phyloP scores from a whole-genome alignment of 2,329 filamentous ascomycete genomes.

The Colletotrichum paranaense region DNA sequence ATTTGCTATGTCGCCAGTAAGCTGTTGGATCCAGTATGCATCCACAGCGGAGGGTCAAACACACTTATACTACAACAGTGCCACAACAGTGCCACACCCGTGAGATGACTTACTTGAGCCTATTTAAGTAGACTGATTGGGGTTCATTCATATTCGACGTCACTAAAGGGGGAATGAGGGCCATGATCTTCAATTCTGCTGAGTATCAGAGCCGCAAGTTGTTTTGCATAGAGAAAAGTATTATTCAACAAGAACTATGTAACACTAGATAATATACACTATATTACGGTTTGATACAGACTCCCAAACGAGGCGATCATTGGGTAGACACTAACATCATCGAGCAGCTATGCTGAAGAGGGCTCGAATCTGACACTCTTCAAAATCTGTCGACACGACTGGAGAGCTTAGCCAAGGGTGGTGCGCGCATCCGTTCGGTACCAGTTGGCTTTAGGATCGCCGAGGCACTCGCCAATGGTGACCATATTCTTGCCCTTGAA shows the following conservation, averaged over 20 bases:
- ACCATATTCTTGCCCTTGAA: conserved; percentile 54
- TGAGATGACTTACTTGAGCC: no score
- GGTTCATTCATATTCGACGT: no score
- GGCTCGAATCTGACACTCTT: not conserved
- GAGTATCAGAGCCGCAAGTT: not conserved
- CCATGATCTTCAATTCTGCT: not conserved
- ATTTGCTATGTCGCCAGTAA: no score
- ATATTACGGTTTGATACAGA: not conserved
- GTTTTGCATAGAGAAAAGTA: not conserved
- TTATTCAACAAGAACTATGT: not conserved
- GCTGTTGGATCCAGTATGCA: no score
- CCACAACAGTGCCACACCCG: no score
- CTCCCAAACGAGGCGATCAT: not conserved
- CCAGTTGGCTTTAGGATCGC: conserved; percentile 58
- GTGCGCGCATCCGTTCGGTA: conserved; percentile 48
- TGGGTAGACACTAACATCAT: not conserved
- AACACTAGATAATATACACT: not conserved
- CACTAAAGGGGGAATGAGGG: not conserved
- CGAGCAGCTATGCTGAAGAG: not conserved
- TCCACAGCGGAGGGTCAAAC: no score
- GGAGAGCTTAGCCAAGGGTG: conserved; percentile 4
- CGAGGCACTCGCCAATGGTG: conserved; percentile 62
- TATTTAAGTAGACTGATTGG: no score
- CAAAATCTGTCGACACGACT: not conserved
- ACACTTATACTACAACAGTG: no score